A percentile compares a stretch with the other conserved stretches of the same genome.
Conservation (phyloP, 306 rosid genomes). For the Argentina anserina region DNA sequence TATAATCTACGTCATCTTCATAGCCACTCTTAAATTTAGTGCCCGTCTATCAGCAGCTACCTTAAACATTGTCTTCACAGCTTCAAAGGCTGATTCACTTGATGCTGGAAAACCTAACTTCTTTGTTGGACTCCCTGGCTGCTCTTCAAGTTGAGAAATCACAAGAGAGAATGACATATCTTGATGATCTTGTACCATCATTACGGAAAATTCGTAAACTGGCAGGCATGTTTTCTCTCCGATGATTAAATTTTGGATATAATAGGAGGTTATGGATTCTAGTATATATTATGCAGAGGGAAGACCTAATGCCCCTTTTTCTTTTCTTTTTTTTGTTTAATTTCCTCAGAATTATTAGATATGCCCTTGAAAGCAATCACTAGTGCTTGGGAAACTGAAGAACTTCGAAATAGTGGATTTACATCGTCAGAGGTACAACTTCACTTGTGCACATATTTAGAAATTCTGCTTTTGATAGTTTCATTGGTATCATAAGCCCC, state of each 20-base stretch:
- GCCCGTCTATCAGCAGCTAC: slow-evolving; percentile 11
- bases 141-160: slow-evolving; percentile 37
- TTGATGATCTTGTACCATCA: slow-evolving; percentile 63
- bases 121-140: slow-evolving; percentile 62
- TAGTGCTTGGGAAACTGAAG: slow-evolving; percentile 77
- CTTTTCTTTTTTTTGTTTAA: slow-evolving; percentile 1
- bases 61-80: slow-evolving; percentile 42
- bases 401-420: slow-evolving; percentile 56
- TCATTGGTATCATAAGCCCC: slow-evolving; percentile 1
- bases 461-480: not conserved
- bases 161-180: slow-evolving; percentile 42
- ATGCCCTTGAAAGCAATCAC: slow-evolving; percentile 84
- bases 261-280: slow-evolving; percentile 5
- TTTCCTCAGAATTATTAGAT: slow-evolving; percentile 67
- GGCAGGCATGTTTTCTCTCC: slow-evolving; percentile 56
- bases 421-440: slow-evolving; percentile 60
- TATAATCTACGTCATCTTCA: slow-evolving; percentile 9
- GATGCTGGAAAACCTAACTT: slow-evolving; percentile 65
- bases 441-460: slow-evolving; percentile 9
- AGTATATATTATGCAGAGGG: not conserved
- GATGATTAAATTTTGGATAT: slow-evolving; percentile 10
- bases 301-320: slow-evolving; percentile 7
- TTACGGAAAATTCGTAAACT: slow-evolving; percentile 73
- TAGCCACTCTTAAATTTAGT: slow-evolving; percentile 3
- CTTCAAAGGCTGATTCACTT: slow-evolving; percentile 69